Evolutionary conservation across 345 rosid genomes (phyloP), one percentile per base, ranked within the genome.

Genomic region (Raphanus sativus): DNA sequence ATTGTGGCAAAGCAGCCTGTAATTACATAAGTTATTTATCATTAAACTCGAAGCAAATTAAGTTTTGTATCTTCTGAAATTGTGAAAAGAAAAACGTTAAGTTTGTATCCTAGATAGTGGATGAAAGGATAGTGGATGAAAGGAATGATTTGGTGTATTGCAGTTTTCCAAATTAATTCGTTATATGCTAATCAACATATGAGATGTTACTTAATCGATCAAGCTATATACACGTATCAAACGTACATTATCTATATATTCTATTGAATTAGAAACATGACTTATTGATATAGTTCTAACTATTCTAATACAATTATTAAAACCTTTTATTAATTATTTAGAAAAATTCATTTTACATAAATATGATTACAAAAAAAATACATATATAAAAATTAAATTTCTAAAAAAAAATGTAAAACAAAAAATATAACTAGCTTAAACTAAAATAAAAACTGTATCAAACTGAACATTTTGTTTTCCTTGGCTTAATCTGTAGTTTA

Each of bases 1-100:
- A 83, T 15, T 89, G 94, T 38, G 97, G 97, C 56, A 91, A 34
- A 26, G 97, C 97, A 45, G 92, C 97, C 97, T 89, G 83, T 38
- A 76, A 67, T 52, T 72, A 32, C 56, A 33, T 12, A 61, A 33
- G 24, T 30, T 42, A 66, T 58, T 34, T 16, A 42, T 65, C 62
- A 71, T 25, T 62, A 17, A 52, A 25, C 69, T 55, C 4, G 25
- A 45, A 66, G 17, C 2, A 24, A 16, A 12, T 34, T 34, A 63
- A 32, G 48, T 33, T 62, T 55, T 56, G 0, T 55, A 21, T n/a
- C 30, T 24, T 24, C 30, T 58, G 61, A 56, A 56, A 17, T 17
- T 24, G 32, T 5, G 12, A 28, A 11, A 38, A 38, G 2, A 42
- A 58, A 63, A 50, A 3, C n/a, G 12, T 28, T 0, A 52, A 12